Conservation (phyloP, 2,329 filamentous ascomycete genomes). For the Paecilomyces formosus region DNA sequence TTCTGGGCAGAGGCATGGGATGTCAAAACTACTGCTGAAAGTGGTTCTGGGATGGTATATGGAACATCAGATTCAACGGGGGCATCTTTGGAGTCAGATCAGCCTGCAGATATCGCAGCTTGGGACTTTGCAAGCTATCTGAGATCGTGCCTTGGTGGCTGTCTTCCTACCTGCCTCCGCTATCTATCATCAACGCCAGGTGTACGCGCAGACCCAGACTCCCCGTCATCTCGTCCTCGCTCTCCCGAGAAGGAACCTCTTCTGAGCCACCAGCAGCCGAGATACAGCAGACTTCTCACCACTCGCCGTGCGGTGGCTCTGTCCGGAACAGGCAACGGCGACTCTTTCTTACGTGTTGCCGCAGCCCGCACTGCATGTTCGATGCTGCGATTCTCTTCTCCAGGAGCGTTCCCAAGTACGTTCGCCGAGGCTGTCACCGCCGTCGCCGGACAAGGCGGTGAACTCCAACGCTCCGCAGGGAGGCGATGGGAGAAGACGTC, state of each 20-base stretch:
- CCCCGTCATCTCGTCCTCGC: conserved; percentile 2
- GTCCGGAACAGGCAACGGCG: conserved; percentile 80
- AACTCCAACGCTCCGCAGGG: conserved; percentile 67
- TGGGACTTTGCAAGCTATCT: conserved; percentile 1
- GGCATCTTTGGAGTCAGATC: neutral
- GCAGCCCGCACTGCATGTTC: conserved; percentile 67
- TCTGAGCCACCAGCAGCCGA: neutral
- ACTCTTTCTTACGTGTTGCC: conserved; percentile 69
- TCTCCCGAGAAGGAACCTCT: neutral
- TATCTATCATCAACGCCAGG: neutral
- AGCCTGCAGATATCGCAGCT: neutral
- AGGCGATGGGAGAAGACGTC: conserved; percentile 64
- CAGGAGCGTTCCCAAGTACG: conserved; percentile 28
- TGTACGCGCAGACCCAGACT: neutral
- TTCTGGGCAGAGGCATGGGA: conserved; percentile 87
- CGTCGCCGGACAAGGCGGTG: conserved; percentile 63
- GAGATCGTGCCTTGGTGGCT: conserved; percentile 9
- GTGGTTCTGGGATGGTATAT: neutral
- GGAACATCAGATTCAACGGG: neutral
- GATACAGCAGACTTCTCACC: conserved; percentile 4
- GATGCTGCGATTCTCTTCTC: conserved; percentile 56
- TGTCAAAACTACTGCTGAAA: conserved; percentile 28
- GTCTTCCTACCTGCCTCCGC: conserved; percentile 5
- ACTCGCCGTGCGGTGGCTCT: conserved; percentile 46
- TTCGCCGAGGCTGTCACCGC: conserved; percentile 54